These are phyloP conservation scores for Kentomonas sorsogonicus DNA, from an alignment of 208 protist genomes.

Conservation along the genomic window DNA sequence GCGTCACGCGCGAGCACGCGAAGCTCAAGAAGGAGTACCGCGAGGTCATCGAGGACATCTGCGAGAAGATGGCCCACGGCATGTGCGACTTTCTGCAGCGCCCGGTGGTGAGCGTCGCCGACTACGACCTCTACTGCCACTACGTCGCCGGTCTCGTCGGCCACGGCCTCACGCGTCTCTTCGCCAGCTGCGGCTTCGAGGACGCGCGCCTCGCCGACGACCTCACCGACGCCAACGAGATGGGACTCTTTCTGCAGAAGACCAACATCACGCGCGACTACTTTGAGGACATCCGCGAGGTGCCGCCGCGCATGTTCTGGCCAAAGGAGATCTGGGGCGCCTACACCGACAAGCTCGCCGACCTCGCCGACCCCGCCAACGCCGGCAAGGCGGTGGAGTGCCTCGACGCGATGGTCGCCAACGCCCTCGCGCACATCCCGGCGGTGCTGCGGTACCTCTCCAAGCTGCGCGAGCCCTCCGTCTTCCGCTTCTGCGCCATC, in stretches of 20 bases:
- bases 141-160: conserved; percentile 97
- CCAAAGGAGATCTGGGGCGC: conserved; percentile 84
- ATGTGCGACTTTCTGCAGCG: conserved; percentile 91
- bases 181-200: conserved; percentile 83
- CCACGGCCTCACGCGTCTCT: conserved; percentile 92
- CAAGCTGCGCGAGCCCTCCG: conserved; percentile 57
- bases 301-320: conserved; percentile 92
- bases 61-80: conserved; percentile 87
- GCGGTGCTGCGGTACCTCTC: conserved; percentile 86
- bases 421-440: conserved; percentile 90
- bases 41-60: conserved; percentile 91
- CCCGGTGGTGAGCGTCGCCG: conserved; percentile 69
- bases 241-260: conserved; percentile 98
- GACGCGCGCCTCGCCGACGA: conserved; percentile 44
- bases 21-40: conserved; percentile 67
- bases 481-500: conserved; percentile 96
- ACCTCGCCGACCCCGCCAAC: conserved; percentile 55
- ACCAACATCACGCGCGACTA: conserved; percentile 98
- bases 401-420: conserved; percentile 92
- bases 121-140: conserved; percentile 96
- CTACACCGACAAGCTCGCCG: conserved; percentile 62
- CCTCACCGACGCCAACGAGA: conserved; percentile 82
- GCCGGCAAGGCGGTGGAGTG: conserved; percentile 62
- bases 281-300: conserved; percentile 92
- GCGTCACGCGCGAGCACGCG: conserved; percentile 61